Evolutionary conservation across 1,284 basidiomycete species (phyloP).

Genomic region (Malassezia psittaci): DNA sequence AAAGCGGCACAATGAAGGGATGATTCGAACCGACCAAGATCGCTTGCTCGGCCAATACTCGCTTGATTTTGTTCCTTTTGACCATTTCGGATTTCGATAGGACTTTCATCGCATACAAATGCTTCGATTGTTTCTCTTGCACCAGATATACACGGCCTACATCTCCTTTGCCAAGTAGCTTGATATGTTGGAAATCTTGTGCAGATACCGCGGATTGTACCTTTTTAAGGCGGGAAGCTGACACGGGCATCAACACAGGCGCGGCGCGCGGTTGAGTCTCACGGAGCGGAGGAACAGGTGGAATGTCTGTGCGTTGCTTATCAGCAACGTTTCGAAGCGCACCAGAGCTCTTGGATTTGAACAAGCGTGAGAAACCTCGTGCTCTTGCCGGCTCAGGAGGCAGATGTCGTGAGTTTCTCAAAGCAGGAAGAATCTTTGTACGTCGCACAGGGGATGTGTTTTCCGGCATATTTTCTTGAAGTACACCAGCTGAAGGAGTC

Average conservation of each 20-base stretch:
- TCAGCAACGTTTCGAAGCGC: slow-evolving; percentile 4
- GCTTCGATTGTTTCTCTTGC: slow-evolving; percentile 35
- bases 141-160: slow-evolving; percentile 47
- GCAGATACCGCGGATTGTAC: slow-evolving; percentile 49
- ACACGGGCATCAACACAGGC: background rate
- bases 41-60: slow-evolving; percentile 45
- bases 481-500: background rate
- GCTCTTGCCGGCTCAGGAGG: background rate
- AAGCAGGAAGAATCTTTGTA: background rate
- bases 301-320: background rate
- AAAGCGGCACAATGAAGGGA: slow-evolving; percentile 47
- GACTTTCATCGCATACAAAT: slow-evolving; percentile 46
- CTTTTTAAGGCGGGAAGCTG: slow-evolving; percentile 64
- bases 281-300: slow-evolving; percentile 4
- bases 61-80: slow-evolving; percentile 47
- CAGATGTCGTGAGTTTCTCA: background rate
- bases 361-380: slow-evolving; percentile 10
- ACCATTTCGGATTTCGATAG: slow-evolving; percentile 47
- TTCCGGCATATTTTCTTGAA: background rate
- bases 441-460: slow-evolving; percentile 1
- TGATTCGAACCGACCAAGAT: slow-evolving; percentile 44
- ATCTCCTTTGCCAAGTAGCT: slow-evolving; percentile 47
- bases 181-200: slow-evolving; percentile 42
- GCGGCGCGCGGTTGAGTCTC: background rate
- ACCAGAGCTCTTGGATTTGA: slow-evolving; percentile 15